phyloP scores from a whole-genome alignment of 768 basidiomycete genomes.

The Pleurotus platypus region DNA sequence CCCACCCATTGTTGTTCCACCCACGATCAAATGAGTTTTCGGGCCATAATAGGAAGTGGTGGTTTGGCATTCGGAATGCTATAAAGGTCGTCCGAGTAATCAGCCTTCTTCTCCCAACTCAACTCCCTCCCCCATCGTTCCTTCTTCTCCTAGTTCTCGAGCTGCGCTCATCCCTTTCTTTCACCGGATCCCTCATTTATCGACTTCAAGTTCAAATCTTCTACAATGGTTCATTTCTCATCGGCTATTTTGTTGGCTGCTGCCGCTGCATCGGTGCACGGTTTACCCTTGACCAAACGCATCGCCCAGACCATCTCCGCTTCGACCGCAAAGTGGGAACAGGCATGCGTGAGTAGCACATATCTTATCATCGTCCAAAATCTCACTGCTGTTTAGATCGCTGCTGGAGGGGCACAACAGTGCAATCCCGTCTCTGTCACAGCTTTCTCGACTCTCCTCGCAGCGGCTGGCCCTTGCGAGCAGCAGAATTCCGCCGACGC shows the following conservation, averaged over 20 bases:
- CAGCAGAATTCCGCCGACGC: constrained; percentile 55
- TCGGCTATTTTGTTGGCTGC: constrained; percentile 26
- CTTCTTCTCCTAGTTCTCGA: neutral
- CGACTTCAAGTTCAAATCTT: neutral
- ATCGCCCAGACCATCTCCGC: constrained; percentile 41
- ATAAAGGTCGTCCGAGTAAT: neutral
- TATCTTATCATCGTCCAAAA: neutral
- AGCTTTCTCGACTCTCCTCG: constrained; percentile 59
- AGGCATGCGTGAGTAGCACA: constrained; percentile 41
- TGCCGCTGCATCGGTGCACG: constrained; percentile 25
- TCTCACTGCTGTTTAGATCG: constrained; percentile 27
- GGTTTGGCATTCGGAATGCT: constrained; percentile 2
- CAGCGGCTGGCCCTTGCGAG: constrained; percentile 47
- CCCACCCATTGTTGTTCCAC: constrained; percentile 7
- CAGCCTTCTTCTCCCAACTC: neutral
- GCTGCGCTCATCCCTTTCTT: constrained; percentile 5
- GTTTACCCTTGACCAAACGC: constrained; percentile 39
- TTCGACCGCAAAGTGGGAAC: constrained; percentile 39
- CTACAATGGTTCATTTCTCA: constrained; percentile 29
- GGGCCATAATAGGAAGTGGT: constrained; percentile 3
- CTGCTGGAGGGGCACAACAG: constrained; percentile 51
- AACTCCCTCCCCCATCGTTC: neutral
- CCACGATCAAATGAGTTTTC: neutral
- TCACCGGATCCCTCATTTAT: constrained; percentile 10
- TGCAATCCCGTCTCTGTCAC: constrained; percentile 57